Conservation (phyloP, 2,329 filamentous ascomycete genomes). For the Pseudogymnoascus sp. region DNA sequence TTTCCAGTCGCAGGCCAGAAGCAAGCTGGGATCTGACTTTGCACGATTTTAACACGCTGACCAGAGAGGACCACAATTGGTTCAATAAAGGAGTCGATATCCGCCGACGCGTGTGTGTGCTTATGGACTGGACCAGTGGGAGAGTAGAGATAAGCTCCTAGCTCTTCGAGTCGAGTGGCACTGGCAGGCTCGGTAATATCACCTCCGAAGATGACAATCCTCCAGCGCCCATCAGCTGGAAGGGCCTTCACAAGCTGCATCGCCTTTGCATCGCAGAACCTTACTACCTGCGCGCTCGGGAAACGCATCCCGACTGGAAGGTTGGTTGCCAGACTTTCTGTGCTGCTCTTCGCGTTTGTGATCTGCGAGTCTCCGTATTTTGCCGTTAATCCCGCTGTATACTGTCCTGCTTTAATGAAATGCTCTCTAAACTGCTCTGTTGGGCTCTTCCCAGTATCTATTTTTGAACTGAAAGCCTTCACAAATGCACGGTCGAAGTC, state of each 20-base stretch:
- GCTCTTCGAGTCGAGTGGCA: slow-evolving; percentile 28
- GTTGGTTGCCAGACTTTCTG: slow-evolving; percentile 31
- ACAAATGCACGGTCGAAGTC: slow-evolving; percentile 49
- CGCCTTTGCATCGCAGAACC: slow-evolving; percentile 50
- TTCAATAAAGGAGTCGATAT: slow-evolving; percentile 50
- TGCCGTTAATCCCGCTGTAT: slow-evolving; percentile 51
- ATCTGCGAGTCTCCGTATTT: slow-evolving; percentile 44
- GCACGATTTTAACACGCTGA: slow-evolving; percentile 38
- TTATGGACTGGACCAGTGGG: slow-evolving; percentile 31
- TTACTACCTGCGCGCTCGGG: slow-evolving; percentile 48
- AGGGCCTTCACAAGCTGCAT: slow-evolving; percentile 43
- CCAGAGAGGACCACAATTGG: slow-evolving; percentile 44
- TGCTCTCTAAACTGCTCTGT: slow-evolving; percentile 44
- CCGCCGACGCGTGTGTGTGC: slow-evolving; percentile 34
- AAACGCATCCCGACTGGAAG: slow-evolving; percentile 47
- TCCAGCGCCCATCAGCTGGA: slow-evolving; percentile 43
- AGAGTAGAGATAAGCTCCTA: slow-evolving; percentile 33
- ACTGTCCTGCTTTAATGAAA: slow-evolving; percentile 49
- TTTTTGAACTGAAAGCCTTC: slow-evolving; percentile 41
- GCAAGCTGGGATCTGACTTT: slow-evolving; percentile 43
- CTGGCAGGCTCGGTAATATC: slow-evolving; percentile 28
- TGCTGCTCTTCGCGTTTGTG: slow-evolving; percentile 30
- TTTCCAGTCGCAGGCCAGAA: slow-evolving; percentile 50
- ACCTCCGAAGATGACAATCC: slow-evolving; percentile 40
- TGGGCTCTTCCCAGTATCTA: slow-evolving; percentile 31